These are phyloP conservation scores for Colletotrichum eremochloae DNA, from an alignment of 2,329 filamentous ascomycete species.

Conservation along the genomic window DNA sequence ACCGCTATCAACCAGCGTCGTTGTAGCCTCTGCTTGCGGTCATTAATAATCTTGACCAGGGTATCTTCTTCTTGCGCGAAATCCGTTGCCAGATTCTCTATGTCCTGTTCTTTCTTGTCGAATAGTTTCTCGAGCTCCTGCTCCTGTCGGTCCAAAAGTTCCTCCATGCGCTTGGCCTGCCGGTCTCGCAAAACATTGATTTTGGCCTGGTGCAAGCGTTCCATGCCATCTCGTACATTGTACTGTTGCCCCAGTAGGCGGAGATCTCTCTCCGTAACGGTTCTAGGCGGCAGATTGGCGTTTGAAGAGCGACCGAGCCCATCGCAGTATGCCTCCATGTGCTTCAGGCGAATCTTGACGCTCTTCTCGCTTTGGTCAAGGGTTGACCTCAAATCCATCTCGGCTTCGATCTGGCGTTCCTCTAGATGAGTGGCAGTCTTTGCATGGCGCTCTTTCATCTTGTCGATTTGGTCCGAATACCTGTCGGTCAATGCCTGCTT, in stretches of 20 bases:
- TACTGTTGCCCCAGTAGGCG: conserved; percentile 73
- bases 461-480: conserved; percentile 62
- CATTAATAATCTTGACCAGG: conserved; percentile 59
- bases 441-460: conserved; percentile 67
- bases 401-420: conserved; percentile 72
- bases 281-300: conserved; percentile 59
- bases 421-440: conserved; percentile 69
- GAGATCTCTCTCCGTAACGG: conserved; percentile 71
- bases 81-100: conserved; percentile 61
- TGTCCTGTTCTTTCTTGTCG: conserved; percentile 61
- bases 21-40: conserved; percentile 59
- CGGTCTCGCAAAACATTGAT: conserved; percentile 76
- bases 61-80: conserved; percentile 65
- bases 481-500: conserved; percentile 62
- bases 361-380: conserved; percentile 70
- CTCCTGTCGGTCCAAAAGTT: conserved; percentile 68
- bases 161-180: conserved; percentile 72
- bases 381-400: conserved; percentile 69
- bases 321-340: conserved; percentile 77
- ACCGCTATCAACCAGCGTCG: conserved; percentile 66
- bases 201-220: conserved; percentile 69
- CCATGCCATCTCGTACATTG: conserved; percentile 70
- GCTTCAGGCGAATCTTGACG: conserved; percentile 69
- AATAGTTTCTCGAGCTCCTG: conserved; percentile 62
- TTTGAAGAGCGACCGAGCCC: conserved; percentile 60